Conservation (phyloP, 495 filamentous ascomycete genomes). For the Talaromyces nanjingensis region DNA sequence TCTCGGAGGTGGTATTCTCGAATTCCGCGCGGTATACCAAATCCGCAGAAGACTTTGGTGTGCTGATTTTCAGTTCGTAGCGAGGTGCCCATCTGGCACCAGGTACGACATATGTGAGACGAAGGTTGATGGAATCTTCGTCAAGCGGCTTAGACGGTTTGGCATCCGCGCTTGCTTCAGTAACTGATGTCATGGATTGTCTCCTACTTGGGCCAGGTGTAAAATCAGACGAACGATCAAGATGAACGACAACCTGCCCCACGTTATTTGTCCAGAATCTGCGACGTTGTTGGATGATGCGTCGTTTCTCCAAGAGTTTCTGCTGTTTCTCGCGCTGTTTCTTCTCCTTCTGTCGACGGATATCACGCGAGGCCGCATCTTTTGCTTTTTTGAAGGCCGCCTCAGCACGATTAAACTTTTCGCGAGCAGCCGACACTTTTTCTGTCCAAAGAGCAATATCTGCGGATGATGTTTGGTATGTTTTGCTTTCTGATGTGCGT, state of each 20-base stretch:
- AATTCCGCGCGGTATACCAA: conserved; percentile 60
- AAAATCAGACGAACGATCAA: conserved; percentile 42
- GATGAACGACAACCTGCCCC: conserved; percentile 49
- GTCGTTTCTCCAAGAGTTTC: conserved; percentile 36
- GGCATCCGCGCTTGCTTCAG: conserved; percentile 26
- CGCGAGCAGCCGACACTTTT: conserved; percentile 11
- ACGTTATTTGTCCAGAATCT: conserved; percentile 52
- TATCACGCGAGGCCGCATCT: conserved; percentile 15
- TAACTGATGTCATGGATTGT: conserved; percentile 36
- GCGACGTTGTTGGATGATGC: conserved; percentile 45
- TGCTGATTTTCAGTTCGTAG: conserved; percentile 59
- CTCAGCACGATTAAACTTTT: conserved; percentile 16
- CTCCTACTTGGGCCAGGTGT: conserved; percentile 51
- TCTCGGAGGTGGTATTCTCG: conserved; percentile 58
- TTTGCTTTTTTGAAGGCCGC: conserved; percentile 22
- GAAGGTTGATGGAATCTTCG: conserved; percentile 36
- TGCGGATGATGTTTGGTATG: conserved; percentile 7
- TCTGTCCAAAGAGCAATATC: conserved; percentile 10
- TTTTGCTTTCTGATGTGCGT: conserved; percentile 6
- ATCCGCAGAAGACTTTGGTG: conserved; percentile 43
- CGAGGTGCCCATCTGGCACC: conserved; percentile 57
- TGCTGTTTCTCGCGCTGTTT: conserved; percentile 33
- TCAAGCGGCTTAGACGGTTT: conserved; percentile 12
- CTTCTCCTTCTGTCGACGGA: conserved; percentile 20
- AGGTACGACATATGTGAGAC: conserved; percentile 56